A percentile compares a stretch with the other conserved stretches of the same genome.
These are phyloP conservation scores for Apiospora kogelbergensis DNA, from an alignment of 2,329 filamentous ascomycete species.

Conservation along the genomic window DNA sequence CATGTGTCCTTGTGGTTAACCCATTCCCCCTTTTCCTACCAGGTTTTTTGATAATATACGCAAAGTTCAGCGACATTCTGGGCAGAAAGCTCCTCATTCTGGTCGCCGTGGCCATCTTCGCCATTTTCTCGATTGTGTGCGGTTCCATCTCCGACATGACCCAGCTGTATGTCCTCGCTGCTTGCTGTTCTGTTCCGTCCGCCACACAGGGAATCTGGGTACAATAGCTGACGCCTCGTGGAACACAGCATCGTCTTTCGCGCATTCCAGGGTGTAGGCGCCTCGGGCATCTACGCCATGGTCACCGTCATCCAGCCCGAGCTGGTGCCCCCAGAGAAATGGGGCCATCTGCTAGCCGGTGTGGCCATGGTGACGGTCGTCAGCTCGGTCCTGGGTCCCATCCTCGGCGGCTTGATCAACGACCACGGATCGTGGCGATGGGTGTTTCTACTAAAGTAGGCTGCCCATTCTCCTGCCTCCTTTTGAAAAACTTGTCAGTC, in stretches of 20 bases:
- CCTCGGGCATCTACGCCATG: conserved; percentile 47
- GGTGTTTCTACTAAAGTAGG: conserved; percentile 48
- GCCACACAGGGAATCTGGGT: not conserved
- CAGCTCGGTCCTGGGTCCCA: conserved; percentile 40
- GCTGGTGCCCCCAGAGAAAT: conserved; percentile 35
- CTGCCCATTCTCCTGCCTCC: not conserved
- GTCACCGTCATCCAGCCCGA: conserved; percentile 35
- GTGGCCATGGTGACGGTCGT: conserved; percentile 40
- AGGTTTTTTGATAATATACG: conserved; percentile 39
- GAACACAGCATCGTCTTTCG: conserved; percentile 34
- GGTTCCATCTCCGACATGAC: conserved; percentile 35
- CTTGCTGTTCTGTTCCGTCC: not conserved
- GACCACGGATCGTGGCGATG: conserved; percentile 42
- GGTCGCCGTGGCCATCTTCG: conserved; percentile 37
- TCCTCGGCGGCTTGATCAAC: conserved; percentile 43
- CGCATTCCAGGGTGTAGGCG: conserved; percentile 45
- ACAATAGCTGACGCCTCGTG: not conserved
- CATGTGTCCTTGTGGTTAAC: not conserved
- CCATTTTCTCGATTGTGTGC: conserved; percentile 40
- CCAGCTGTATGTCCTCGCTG: conserved; percentile 25
- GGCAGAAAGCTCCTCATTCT: conserved; percentile 40
- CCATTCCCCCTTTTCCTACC: not conserved
- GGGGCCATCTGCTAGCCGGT: conserved; percentile 31
- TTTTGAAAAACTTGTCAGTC: not conserved
- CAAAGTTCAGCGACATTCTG: conserved; percentile 47